These are phyloP conservation scores for Termitomyces sp. DNA, from an alignment of 768 basidiomycete genomes.

Conservation along the genomic window DNA sequence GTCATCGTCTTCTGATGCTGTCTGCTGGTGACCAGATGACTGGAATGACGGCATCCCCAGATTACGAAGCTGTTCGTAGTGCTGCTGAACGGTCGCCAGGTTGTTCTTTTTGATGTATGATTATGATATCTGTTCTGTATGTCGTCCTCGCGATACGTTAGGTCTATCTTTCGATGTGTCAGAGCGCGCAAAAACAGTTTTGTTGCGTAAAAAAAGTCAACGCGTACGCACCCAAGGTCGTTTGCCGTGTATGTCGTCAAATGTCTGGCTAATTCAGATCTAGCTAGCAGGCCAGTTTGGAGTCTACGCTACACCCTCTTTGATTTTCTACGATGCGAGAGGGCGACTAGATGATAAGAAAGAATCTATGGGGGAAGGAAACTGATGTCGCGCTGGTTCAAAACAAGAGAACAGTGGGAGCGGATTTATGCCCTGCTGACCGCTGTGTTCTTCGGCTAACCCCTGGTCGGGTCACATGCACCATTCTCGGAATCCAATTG, in stretches of 20 bases:
- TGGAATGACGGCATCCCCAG: constrained; percentile 25
- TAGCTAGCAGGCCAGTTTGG: constrained; percentile 9
- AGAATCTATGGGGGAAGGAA: constrained; percentile 19
- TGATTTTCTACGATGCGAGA: constrained; percentile 15
- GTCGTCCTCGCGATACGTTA: constrained; percentile 6
- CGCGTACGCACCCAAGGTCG: constrained; percentile 13
- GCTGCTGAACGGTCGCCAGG: constrained; percentile 22
- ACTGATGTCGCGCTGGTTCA: constrained; percentile 14
- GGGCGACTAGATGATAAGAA: constrained; percentile 14
- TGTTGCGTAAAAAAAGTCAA: background rate
- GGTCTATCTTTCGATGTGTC: constrained; percentile 9
- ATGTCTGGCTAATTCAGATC: constrained; percentile 13
- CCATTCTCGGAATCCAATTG: constrained; percentile 6
- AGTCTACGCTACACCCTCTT: constrained; percentile 11
- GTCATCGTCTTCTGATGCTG: constrained; percentile 47
- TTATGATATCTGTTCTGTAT: constrained; percentile 11
- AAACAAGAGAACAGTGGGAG: constrained; percentile 21
- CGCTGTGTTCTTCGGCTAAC: constrained; percentile 15
- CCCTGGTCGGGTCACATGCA: constrained; percentile 25
- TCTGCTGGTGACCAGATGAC: constrained; percentile 26
- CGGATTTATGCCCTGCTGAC: constrained; percentile 24
- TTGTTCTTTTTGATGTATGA: constrained; percentile 11
- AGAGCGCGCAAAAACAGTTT: background rate
- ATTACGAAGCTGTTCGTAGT: constrained; percentile 19
- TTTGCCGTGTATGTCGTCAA: constrained; percentile 14